Evolutionary conservation across 176 grass and related monocot species (phyloP).

Genomic region (Bromus sterilis): DNA sequence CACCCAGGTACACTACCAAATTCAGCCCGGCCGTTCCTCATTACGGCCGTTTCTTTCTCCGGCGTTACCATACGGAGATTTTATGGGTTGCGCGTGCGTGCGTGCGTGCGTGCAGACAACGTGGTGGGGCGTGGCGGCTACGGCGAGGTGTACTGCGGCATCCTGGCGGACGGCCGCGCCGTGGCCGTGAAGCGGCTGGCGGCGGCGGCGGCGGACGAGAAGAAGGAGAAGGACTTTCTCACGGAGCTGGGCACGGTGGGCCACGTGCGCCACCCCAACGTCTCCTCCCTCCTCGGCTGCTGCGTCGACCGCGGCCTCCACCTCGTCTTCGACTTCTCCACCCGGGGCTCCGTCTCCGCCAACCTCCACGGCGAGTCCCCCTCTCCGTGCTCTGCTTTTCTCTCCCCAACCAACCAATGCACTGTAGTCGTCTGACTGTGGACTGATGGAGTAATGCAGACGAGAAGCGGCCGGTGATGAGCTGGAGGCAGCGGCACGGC

Average conservation of each 20-base stretch:
- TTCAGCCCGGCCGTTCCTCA: no score
- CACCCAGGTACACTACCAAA: no score
- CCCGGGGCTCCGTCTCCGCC: conserved; percentile 78
- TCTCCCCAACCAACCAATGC: no score
- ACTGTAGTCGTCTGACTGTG: neutral
- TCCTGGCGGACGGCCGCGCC: conserved; percentile 43
- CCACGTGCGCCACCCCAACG: conserved; percentile 81
- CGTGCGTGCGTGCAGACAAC: conserved; percentile 36
- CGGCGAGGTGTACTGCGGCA: conserved; percentile 84
- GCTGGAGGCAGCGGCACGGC: conserved; percentile 59
- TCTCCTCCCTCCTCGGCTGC: conserved; percentile 67
- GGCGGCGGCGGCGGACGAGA: conserved; percentile 48
- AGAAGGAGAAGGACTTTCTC: conserved; percentile 90
- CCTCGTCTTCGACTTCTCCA: conserved; percentile 80
- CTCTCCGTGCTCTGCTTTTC: neutral
- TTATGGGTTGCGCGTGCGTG: neutral
- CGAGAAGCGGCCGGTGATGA: conserved; percentile 53
- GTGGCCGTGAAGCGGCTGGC: conserved; percentile 73
- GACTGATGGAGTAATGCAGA: conserved; percentile 20
- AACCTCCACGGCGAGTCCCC: conserved; percentile 62
- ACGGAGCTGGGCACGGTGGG: conserved; percentile 85
- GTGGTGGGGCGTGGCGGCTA: conserved; percentile 78
- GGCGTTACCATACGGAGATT: neutral
- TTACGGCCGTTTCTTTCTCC: no score
- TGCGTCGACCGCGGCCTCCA: conserved; percentile 82